These are phyloP conservation scores for Massospora cicadina DNA, from an alignment of 371 early-diverging fungal species.

Conservation along the genomic window DNA sequence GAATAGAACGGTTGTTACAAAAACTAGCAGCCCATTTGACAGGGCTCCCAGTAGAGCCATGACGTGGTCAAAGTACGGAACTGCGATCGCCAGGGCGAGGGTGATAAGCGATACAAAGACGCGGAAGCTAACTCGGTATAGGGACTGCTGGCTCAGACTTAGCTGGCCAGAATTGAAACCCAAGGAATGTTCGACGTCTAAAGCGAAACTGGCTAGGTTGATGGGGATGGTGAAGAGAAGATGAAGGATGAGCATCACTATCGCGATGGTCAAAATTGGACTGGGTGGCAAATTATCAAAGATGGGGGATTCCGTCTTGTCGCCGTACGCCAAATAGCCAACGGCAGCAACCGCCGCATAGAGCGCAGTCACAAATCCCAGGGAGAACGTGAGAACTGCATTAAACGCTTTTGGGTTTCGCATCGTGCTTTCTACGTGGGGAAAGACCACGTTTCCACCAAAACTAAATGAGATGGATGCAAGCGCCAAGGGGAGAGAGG, in stretches of 20 bases:
- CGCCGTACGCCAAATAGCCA: slow-evolving; percentile 65
- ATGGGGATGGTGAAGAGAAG: slow-evolving; percentile 63
- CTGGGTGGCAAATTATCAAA: slow-evolving; percentile 44
- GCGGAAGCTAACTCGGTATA: not conserved
- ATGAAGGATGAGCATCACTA: slow-evolving; percentile 55
- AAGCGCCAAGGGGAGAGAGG: slow-evolving; percentile 23
- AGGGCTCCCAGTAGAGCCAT: slow-evolving; percentile 10
- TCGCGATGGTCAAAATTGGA: slow-evolving; percentile 35
- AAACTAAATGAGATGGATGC: slow-evolving; percentile 59
- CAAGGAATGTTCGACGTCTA: slow-evolving; percentile 25
- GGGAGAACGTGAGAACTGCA: slow-evolving; percentile 39
- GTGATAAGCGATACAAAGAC: not conserved
- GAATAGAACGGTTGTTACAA: not conserved
- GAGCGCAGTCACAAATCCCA: slow-evolving; percentile 46
- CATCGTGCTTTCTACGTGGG: slow-evolving; percentile 41
- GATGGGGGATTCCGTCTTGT: slow-evolving; percentile 38
- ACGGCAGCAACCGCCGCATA: slow-evolving; percentile 55
- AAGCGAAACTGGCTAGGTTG: slow-evolving; percentile 54
- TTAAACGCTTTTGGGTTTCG: slow-evolving; percentile 51
- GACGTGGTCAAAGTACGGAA: slow-evolving; percentile 6
- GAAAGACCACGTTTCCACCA: slow-evolving; percentile 61
- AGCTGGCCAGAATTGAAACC: not conserved
- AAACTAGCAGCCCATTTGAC: not conserved
- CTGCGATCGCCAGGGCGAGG: slow-evolving; percentile 5
- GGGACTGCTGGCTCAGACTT: not conserved